Percentiles rank a stretch among this genome's conserved stretches.
Evolutionary conservation across 2,329 filamentous ascomycete species (phyloP).

Genomic region (Scortechinia acanthostroma): DNA sequence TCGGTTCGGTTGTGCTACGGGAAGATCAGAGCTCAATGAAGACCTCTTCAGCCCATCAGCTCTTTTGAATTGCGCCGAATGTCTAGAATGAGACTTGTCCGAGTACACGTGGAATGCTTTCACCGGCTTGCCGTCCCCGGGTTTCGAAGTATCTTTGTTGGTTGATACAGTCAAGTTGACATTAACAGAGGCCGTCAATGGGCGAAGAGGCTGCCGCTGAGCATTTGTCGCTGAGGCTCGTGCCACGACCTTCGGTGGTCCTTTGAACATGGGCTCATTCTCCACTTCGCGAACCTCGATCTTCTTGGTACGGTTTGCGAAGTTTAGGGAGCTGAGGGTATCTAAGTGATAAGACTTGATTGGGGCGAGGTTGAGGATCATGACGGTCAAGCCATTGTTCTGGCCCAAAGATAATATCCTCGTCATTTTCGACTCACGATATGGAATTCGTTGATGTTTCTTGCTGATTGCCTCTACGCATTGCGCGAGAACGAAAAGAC

Average conservation of each 20-base stretch:
- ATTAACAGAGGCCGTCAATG: constrained; percentile 75
- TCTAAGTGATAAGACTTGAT: constrained; percentile 89
- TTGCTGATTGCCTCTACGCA: constrained; percentile 89
- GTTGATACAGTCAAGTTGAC: constrained; percentile 51
- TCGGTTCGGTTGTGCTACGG: constrained; percentile 10
- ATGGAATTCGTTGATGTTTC: constrained; percentile 73
- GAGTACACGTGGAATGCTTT: constrained; percentile 85
- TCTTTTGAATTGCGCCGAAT: not conserved
- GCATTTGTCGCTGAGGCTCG: constrained; percentile 17
- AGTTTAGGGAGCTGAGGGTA: constrained; percentile 86
- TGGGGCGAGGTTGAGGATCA: constrained; percentile 91
- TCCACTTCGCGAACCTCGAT: constrained; percentile 94
- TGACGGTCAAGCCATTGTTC: constrained; percentile 89
- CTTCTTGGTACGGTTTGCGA: constrained; percentile 89
- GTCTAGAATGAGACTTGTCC: constrained; percentile 41
- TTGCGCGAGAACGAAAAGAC: constrained; percentile 85
- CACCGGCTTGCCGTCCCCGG: constrained; percentile 59
- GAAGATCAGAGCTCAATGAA: constrained; percentile 14
- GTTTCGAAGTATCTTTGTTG: constrained; percentile 37
- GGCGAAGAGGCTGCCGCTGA: constrained; percentile 33
- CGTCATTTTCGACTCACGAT: constrained; percentile 95
- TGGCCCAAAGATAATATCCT: constrained; percentile 85
- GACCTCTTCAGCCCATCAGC: constrained; percentile 26
- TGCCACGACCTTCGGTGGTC: constrained; percentile 49
- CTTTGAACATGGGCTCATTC: constrained; percentile 85